Base-by-base conservation (phyloP, 352 stramenopile species). In the Thalassiosira pacifica region DNA sequence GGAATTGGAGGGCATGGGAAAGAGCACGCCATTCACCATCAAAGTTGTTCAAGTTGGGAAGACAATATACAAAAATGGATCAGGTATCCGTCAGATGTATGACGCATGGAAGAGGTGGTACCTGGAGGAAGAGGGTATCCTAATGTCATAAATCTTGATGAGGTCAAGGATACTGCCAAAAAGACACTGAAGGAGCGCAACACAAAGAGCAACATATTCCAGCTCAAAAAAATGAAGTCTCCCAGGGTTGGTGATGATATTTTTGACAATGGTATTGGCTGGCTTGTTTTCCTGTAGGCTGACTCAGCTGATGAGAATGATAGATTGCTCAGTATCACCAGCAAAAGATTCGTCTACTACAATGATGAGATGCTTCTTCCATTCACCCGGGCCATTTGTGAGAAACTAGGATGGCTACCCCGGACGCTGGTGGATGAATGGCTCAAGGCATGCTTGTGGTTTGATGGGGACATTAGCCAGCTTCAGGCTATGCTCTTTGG, bases 291-390 rank as follows among this genome's bases (percentile, higher is more conserved):
- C 37, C 37, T 48, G 6, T 13, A 13, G 6, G 37, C 37, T 48
- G 55, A 65, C 18, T 16, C 9, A 34, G 34, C 31, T 10, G 24
- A 65, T 18, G 34, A 32, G 3, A 26, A 69, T 53, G 45, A 70
- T 69, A 18, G 22, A 24, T 22, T 11, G 6, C 24, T 76, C 2
- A 65, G 42, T 24, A 76, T 76, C 45, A 45, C 42, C 1, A 76
- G 76, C 26, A 79, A 82, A 68, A 82, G 66, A 52, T 68, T 82
- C 26, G 19, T 76, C 3, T 37, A 82, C 19, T 82, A 82, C 63
- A 74, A 82, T 55, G 37, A 73, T 57, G 32, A 82, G 0, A 63
- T 82, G 10, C 63, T 82, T 26, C 52, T 82, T 32, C 74, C 74
- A 1, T 82, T 74, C 45, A 82, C 76, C 27, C 64, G 74, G 3